These are phyloP conservation scores for Chlorella sp. DNA, from an alignment of 139 green algal genomes.

Conservation along the genomic window DNA sequence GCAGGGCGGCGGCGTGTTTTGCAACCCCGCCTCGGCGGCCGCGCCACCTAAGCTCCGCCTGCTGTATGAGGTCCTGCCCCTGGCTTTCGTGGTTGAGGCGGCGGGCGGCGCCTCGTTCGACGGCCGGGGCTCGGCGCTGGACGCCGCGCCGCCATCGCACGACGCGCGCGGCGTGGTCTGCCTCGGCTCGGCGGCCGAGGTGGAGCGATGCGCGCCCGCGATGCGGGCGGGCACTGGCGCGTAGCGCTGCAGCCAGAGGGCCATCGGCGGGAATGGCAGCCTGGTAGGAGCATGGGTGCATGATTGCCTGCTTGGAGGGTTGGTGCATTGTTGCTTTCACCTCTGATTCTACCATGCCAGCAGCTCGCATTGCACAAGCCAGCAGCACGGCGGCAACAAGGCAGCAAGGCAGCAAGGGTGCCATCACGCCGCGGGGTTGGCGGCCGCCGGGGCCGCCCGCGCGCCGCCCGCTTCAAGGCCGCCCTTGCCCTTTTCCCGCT, in stretches of 20 bases:
- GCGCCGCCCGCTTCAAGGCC: background rate
- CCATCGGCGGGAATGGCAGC: too few relatives aligned
- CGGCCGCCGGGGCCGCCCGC: background rate
- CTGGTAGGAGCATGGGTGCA: too few relatives aligned
- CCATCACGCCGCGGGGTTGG: background rate
- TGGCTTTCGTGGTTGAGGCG: constrained; percentile 78
- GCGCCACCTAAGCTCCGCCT: constrained; percentile 81
- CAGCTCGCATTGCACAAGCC: too few relatives aligned
- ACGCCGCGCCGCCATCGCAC: constrained; percentile 6
- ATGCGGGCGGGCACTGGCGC: constrained; percentile 35
- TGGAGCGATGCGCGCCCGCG: constrained; percentile 54
- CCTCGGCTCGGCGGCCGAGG: constrained; percentile 55
- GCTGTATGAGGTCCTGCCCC: constrained; percentile 81
- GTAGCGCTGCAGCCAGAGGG: background rate
- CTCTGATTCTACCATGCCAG: too few relatives aligned
- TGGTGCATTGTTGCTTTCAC: too few relatives aligned
- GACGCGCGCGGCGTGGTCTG: constrained; percentile 48
- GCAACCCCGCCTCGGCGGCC: constrained; percentile 63
- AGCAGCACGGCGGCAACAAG: background rate
- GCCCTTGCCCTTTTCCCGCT: background rate
- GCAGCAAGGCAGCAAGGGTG: background rate
- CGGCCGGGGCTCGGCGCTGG: constrained; percentile 34
- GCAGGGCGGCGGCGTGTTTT: constrained; percentile 84
- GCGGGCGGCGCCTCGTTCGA: constrained; percentile 65
- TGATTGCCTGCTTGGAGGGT: too few relatives aligned